phyloP scores from a whole-genome alignment of 805 yeast genomes.

The Deakozyma indianensis region DNA sequence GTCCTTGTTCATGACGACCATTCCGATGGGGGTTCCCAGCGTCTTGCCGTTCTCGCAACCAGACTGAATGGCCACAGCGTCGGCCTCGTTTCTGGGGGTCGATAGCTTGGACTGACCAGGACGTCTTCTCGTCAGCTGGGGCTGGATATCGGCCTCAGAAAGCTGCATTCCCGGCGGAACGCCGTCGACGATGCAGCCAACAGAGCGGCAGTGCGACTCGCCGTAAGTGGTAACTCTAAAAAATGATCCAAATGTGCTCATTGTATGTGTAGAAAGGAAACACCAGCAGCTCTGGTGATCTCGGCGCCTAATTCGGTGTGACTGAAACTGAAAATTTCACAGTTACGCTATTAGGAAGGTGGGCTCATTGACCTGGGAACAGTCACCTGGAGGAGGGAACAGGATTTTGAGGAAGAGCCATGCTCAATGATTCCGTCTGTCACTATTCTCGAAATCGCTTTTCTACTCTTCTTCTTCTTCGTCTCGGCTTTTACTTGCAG shows the following conservation, averaged over 20 bases:
- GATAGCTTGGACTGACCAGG: conserved; percentile 91
- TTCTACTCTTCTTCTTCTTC: no score
- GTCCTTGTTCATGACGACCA: conserved; percentile 87
- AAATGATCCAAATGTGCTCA: conserved; percentile 61
- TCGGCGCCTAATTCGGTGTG: no score
- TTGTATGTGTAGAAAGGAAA: no score
- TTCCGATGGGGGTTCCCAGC: conserved; percentile 89
- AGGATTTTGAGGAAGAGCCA: no score
- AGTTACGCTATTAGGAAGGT: no score
- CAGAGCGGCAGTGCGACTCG: conserved; percentile 94
- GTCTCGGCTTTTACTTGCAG: no score
- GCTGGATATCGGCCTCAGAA: conserved; percentile 80
- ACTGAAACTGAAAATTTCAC: no score
- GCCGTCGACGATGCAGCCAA: conserved; percentile 97
- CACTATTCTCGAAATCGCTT: no score
- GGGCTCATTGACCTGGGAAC: no score
- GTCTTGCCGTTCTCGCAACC: conserved; percentile 88
- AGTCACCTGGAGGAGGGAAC: no score
- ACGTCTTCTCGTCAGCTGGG: conserved; percentile 91
- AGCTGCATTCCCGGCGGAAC: conserved; percentile 90
- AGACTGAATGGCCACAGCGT: conserved; percentile 79
- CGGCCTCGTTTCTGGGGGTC: conserved; percentile 94
- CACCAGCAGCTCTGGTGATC: no score
- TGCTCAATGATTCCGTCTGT: no score
- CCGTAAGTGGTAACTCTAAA: conserved; percentile 88